These are phyloP conservation scores for Fusarium subtropicale DNA, from an alignment of 2,329 filamentous ascomycete species.

Conservation along the genomic window DNA sequence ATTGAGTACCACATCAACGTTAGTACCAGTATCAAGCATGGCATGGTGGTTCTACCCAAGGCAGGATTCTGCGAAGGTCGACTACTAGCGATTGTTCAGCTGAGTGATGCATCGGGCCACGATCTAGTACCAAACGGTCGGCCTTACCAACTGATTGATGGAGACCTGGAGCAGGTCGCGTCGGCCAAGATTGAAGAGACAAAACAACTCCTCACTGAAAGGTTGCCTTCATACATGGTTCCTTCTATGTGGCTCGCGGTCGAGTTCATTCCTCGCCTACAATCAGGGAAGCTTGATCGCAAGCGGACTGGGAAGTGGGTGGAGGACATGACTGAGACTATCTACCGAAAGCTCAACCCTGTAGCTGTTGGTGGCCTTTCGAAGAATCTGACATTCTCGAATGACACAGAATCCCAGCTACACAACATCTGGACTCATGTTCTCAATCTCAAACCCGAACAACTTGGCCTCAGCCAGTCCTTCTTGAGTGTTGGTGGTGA, in stretches of 20 bases:
- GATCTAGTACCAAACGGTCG: constrained; percentile 20
- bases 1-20: constrained; percentile 48
- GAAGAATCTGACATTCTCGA: not conserved
- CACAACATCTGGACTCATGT: constrained; percentile 36
- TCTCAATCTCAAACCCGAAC: constrained; percentile 37
- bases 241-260: constrained; percentile 40
- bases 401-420: constrained; percentile 14
- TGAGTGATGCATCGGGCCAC: constrained; percentile 7
- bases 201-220: constrained; percentile 28
- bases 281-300: constrained; percentile 41
- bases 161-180: constrained; percentile 2
- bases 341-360: constrained; percentile 37
- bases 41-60: constrained; percentile 32
- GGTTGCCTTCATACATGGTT: constrained; percentile 40
- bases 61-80: constrained; percentile 33
- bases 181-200: constrained; percentile 17
- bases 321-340: constrained; percentile 23
- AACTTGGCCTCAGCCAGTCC: constrained; percentile 38
- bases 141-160: constrained; percentile 26
- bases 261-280: constrained; percentile 35
- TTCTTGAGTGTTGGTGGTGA: constrained; percentile 57
- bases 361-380: not conserved
- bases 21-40: constrained; percentile 38
- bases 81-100: constrained; percentile 28
- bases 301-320: constrained; percentile 32